Conservation (phyloP, 2,329 filamentous ascomycete genomes). For the Rhynchosporium secalis region DNA sequence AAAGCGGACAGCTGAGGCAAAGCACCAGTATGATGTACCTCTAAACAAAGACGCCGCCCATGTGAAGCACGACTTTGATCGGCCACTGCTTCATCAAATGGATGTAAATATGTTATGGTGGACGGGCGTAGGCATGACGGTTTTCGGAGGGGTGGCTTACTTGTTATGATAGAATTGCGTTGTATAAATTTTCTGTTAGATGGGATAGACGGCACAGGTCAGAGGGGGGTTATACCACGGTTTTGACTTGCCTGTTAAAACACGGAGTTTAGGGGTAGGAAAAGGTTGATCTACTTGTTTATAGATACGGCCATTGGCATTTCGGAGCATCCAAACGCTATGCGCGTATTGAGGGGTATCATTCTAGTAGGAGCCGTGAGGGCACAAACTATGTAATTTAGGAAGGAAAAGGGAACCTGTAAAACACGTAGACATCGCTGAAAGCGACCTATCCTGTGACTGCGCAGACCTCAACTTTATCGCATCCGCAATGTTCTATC, state of each 20-base stretch:
- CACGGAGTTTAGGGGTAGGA: constrained; percentile 12
- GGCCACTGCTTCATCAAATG: constrained; percentile 29
- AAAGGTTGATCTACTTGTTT: background rate
- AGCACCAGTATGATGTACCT: constrained; percentile 43
- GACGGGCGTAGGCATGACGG: constrained; percentile 39
- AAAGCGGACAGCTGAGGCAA: constrained; percentile 40
- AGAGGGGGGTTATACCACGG: constrained; percentile 1
- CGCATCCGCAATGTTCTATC: background rate
- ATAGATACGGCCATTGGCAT: background rate
- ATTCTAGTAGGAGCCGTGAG: background rate
- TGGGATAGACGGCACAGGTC: constrained; percentile 13
- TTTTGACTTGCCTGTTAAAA: background rate
- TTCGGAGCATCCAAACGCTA: background rate
- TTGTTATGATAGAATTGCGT: constrained; percentile 30
- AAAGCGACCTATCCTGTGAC: background rate
- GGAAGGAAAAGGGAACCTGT: background rate
- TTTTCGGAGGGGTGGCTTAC: constrained; percentile 41
- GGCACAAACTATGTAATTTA: constrained; percentile 1
- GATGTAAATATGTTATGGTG: constrained; percentile 39
- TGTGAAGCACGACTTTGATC: constrained; percentile 32
- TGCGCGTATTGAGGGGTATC: constrained; percentile 6
- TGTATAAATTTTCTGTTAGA: constrained; percentile 13
- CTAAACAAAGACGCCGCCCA: constrained; percentile 39
- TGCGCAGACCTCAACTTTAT: background rate
- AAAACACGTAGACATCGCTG: background rate